Evolutionary conservation across 805 yeast genomes (phyloP), one percentile per base, ranked within the genome.

Genomic region (Saturnispora serradocipensis): DNA sequence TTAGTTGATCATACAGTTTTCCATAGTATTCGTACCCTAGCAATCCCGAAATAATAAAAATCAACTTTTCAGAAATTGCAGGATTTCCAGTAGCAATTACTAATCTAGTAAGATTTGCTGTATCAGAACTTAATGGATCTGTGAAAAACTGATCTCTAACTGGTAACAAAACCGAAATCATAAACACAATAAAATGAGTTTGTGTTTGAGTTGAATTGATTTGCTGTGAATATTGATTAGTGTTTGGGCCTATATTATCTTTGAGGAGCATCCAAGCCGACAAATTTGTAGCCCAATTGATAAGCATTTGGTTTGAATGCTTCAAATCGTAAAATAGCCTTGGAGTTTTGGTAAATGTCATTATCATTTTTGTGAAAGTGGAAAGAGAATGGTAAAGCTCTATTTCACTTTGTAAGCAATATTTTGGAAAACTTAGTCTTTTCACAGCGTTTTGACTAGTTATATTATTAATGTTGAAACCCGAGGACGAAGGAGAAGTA

Each of bases 1-100:
- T 20, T 11, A 43, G n/a, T 25, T 49, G 47, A 40, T 60, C 47
- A 53, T 50, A 54, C n/a, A 56, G 25, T 4, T 52, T 43, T 5
- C 53, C 51, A 45, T 59, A 60, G 30, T 52, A 45, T 35, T 64
- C 68, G 56, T 72, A 71, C 1, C 77, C 73, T 7, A 78, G 60
- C 28, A 78, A 55, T 0, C 80, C 82, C 50, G 75, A 72, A n/a
- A 78, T 56, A 9, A 78, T 76, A 50, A 77, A 76, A 0, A 78
- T 66, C 47, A 78, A 65, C 58, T 77, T 77, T 54, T 78, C 79
- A 5, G 82, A 80, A 5, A 78, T 79, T 28, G 71, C 72, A 2
- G 82, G 80, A 55, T 78, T 78, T 8, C 80, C 78, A 0, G 82
- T 78, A 71, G 76, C 74, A 2, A 78, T 67, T 3, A 78, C 78